Evolutionary conservation across 352 stramenopile genomes (phyloP).

Genomic region (Phytophthora melonis): DNA sequence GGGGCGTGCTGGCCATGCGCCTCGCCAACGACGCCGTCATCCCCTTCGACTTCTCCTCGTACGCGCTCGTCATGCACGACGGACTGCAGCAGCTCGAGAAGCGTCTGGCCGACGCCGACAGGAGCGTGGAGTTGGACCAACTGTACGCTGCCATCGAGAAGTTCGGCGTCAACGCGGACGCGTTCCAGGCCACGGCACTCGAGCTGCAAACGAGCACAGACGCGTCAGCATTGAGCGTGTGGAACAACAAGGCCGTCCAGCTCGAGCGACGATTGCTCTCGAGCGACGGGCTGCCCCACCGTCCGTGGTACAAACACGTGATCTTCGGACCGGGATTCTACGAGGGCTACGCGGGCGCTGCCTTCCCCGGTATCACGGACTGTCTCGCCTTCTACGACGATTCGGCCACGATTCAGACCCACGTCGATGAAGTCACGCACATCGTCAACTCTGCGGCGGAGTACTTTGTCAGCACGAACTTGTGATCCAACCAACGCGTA

Average conservation of each 20-base stretch:
- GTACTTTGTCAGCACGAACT: constrained; percentile 6
- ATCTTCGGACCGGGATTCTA: constrained; percentile 31
- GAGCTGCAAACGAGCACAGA: neutral
- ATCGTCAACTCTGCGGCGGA: constrained; percentile 33
- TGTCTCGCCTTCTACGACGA: constrained; percentile 47
- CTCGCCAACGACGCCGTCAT: constrained; percentile 54
- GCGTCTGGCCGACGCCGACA: constrained; percentile 9
- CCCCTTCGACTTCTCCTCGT: constrained; percentile 60
- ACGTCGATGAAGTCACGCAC: constrained; percentile 44
- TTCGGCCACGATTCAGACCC: constrained; percentile 33
- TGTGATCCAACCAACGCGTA: too few species aligned
- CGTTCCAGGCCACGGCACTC: constrained; percentile 32
- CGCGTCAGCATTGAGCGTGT: neutral
- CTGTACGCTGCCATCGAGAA: constrained; percentile 35
- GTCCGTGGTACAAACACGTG: constrained; percentile 51
- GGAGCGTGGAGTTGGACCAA: constrained; percentile 11
- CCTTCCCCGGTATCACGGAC: constrained; percentile 53
- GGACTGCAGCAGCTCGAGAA: constrained; percentile 34
- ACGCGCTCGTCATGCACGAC: constrained; percentile 55
- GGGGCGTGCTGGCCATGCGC: constrained; percentile 59
- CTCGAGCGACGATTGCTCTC: constrained; percentile 50
- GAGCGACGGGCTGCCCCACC: constrained; percentile 38
- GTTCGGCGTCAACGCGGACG: constrained; percentile 40
- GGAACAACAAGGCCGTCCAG: constrained; percentile 14
- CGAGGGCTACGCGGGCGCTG: constrained; percentile 34